phyloP scores from a whole-genome alignment of 2,329 filamentous ascomycete genomes.

The Talaromyces verruculosus region DNA sequence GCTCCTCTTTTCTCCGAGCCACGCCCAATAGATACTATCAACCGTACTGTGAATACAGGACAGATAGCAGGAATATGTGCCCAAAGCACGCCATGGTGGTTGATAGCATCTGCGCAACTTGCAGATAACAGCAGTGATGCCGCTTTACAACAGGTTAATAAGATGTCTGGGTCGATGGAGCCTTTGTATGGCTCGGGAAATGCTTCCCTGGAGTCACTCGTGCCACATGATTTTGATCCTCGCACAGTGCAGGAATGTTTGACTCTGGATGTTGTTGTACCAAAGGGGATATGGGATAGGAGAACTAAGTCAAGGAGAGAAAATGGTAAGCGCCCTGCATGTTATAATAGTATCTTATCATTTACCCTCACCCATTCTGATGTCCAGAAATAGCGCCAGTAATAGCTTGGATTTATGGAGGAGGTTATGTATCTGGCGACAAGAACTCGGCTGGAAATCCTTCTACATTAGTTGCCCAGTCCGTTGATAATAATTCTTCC shows the following conservation, averaged over 20 bases:
- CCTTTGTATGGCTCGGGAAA: background rate
- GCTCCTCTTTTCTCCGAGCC: background rate
- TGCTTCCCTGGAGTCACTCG: background rate
- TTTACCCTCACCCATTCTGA: background rate
- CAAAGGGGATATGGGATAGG: background rate
- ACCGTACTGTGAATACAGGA: background rate
- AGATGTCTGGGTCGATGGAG: background rate
- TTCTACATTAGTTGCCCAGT: background rate
- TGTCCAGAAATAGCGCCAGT: background rate
- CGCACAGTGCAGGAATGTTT: slow-evolving; percentile 2
- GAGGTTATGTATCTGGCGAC: background rate
- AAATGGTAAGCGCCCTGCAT: background rate
- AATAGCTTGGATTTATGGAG: background rate
- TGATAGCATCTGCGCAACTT: background rate
- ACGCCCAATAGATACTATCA: background rate
- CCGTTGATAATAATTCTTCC: background rate
- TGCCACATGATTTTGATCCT: background rate
- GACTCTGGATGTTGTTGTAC: slow-evolving; percentile 7
- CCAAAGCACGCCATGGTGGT: background rate
- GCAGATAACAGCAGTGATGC: background rate
- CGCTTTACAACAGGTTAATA: background rate
- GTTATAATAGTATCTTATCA: background rate
- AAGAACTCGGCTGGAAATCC: background rate
- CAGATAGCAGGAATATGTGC: background rate
- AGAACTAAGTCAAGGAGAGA: background rate